Conservation (phyloP, 371 early-diverging fungal species). For the Saksenaea oblongispora region DNA sequence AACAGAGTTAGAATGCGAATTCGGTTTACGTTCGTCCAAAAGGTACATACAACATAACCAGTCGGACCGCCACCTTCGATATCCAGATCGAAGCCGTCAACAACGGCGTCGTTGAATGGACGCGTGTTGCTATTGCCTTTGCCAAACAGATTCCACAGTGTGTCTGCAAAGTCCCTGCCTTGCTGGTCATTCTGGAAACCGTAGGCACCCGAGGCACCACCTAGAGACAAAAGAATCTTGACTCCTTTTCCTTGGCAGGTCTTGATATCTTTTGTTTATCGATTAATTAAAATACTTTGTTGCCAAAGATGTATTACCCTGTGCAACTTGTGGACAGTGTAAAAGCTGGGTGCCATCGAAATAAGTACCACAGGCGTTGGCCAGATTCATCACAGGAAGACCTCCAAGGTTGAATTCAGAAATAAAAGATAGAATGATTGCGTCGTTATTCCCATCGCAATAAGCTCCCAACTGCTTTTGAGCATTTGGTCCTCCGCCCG, state of each 20-base stretch:
- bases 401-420: constrained; percentile 18
- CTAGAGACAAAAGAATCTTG: constrained; percentile 59
- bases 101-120: constrained; percentile 64
- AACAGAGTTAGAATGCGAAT: background rate
- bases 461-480: constrained; percentile 20
- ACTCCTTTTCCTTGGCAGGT: constrained; percentile 53
- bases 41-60: constrained; percentile 53
- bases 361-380: constrained; percentile 24
- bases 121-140: constrained; percentile 52
- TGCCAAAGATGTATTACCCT: constrained; percentile 8
- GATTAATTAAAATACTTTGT: background rate
- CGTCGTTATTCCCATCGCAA: constrained; percentile 29
- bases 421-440: constrained; percentile 19
- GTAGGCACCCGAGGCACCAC: constrained; percentile 66
- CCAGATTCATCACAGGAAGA: constrained; percentile 18
- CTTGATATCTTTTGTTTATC: constrained; percentile 41
- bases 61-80: constrained; percentile 61
- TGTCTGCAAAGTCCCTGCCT: constrained; percentile 56
- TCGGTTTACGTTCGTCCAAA: constrained; percentile 42
- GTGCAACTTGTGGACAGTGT: constrained; percentile 54
- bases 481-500: constrained; percentile 1
- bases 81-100: constrained; percentile 76
- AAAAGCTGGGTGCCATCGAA: constrained; percentile 35
- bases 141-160: constrained; percentile 62
- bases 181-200: constrained; percentile 46